These are phyloP conservation scores for Plasmodium coatneyi DNA, from an alignment of 169 alveolate genomes.

Conservation along the genomic window DNA sequence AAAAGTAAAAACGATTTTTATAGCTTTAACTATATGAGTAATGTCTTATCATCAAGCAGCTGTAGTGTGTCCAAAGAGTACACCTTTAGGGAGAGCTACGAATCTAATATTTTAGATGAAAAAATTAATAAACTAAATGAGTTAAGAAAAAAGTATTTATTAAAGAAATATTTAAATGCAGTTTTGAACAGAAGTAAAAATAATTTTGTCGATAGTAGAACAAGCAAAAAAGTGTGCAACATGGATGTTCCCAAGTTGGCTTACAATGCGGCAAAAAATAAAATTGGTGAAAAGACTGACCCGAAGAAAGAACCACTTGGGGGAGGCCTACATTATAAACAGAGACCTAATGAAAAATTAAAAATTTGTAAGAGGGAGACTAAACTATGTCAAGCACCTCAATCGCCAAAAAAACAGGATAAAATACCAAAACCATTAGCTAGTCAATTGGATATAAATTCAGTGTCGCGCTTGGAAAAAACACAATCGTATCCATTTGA, in stretches of 20 bases:
- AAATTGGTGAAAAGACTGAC: not conserved
- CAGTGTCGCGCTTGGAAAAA: constrained; percentile 33
- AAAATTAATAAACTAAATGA: constrained; percentile 43
- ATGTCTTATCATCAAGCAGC: constrained; percentile 51
- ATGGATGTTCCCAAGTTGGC: constrained; percentile 4
- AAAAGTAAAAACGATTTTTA: constrained; percentile 48
- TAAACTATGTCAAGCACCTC: constrained; percentile 29
- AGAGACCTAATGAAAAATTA: constrained; percentile 5
- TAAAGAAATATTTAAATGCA: constrained; percentile 59
- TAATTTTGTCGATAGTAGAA: not conserved
- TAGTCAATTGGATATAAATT: constrained; percentile 59
- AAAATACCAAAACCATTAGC: constrained; percentile 71
- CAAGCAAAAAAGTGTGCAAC: constrained; percentile 3
- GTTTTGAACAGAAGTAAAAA: constrained; percentile 24
- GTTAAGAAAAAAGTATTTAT: constrained; percentile 37
- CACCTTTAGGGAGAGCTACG: constrained; percentile 19
- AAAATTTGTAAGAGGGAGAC: constrained; percentile 25
- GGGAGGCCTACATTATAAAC: constrained; percentile 21
- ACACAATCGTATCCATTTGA: constrained; percentile 74
- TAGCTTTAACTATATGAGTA: constrained; percentile 64
- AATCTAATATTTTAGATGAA: constrained; percentile 43
- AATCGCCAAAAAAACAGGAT: constrained; percentile 66
- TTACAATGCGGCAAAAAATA: constrained; percentile 24
- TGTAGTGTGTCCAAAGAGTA: constrained; percentile 52
- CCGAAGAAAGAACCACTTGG: not conserved